Conservation (phyloP, 495 filamentous ascomycete genomes). For the Aspergillus biplanus region DNA sequence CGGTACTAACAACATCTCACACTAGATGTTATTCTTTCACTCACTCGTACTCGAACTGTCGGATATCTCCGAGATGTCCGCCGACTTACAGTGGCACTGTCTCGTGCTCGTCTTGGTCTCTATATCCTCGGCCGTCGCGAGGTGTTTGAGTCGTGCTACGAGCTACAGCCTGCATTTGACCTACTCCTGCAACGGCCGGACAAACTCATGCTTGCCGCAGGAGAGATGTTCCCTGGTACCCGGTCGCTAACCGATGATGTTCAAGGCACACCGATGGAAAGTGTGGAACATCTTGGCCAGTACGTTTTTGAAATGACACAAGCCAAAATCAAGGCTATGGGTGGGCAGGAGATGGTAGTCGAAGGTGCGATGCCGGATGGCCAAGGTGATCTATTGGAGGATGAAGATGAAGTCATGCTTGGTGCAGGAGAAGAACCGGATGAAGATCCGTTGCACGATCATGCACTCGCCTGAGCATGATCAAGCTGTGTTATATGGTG, state of each 20-base stretch:
- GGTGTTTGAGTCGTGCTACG: slow-evolving; percentile 87
- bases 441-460: slow-evolving; percentile 44
- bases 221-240: slow-evolving; percentile 81
- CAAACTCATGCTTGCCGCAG: slow-evolving; percentile 77
- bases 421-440: slow-evolving; percentile 40
- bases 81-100: slow-evolving; percentile 94
- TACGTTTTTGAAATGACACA: slow-evolving; percentile 97
- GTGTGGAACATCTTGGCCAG: slow-evolving; percentile 92
- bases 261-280: slow-evolving; percentile 73
- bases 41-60: slow-evolving; percentile 85
- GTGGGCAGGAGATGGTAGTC: slow-evolving; percentile 40
- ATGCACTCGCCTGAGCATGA: slow-evolving; percentile 21
- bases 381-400: slow-evolving; percentile 50
- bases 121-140: slow-evolving; percentile 91
- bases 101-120: slow-evolving; percentile 86
- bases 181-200: slow-evolving; percentile 70
- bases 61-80: slow-evolving; percentile 94
- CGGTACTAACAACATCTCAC: slow-evolving; percentile 27
- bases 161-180: slow-evolving; percentile 84
- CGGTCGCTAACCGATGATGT: slow-evolving; percentile 61
- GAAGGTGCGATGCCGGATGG: slow-evolving; percentile 40
- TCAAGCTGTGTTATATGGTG: slow-evolving; percentile 1
- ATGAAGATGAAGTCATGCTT: slow-evolving; percentile 47
- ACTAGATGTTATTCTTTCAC: slow-evolving; percentile 86
- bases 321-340: slow-evolving; percentile 72